Percentiles rank a stretch among this genome's conserved stretches.
phyloP scores from a whole-genome alignment of 306 rosid genomes.

The Trifolium fragiferum region DNA sequence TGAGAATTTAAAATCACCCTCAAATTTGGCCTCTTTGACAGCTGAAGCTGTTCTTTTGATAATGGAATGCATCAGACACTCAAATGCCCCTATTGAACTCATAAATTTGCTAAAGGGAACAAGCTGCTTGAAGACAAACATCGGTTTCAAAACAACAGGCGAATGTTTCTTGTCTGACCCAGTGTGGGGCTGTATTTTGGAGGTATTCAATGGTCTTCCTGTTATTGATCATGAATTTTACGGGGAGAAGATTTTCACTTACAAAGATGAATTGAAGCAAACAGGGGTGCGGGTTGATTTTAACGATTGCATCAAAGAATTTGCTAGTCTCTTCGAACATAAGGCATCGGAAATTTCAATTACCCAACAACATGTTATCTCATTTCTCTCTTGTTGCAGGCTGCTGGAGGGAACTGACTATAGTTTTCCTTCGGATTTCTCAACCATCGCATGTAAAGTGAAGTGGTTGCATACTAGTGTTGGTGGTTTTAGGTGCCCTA shows the following conservation, averaged over 20 bases:
- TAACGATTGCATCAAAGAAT: slow-evolving; percentile 48
- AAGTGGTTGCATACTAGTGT: slow-evolving; percentile 68
- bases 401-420: slow-evolving; percentile 31
- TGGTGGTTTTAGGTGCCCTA: slow-evolving; percentile 55
- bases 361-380: slow-evolving; percentile 45
- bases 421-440: slow-evolving; percentile 45
- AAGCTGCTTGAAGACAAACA: slow-evolving; percentile 62
- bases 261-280: slow-evolving; percentile 47
- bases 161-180: slow-evolving; percentile 61
- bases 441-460: slow-evolving; percentile 7
- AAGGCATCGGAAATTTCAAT: slow-evolving; percentile 44
- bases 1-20: slow-evolving; percentile 57
- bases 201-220: slow-evolving; percentile 59
- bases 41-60: slow-evolving; percentile 55
- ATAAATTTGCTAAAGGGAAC: slow-evolving; percentile 33
- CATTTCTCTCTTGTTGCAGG: slow-evolving; percentile 61
- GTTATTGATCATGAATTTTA: slow-evolving; percentile 59
- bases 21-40: slow-evolving; percentile 43
- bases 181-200: slow-evolving; percentile 68
- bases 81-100: slow-evolving; percentile 23
- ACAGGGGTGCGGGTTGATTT: slow-evolving; percentile 65
- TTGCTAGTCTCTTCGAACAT: slow-evolving; percentile 50
- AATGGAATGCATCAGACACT: slow-evolving; percentile 43
- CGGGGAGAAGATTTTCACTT: slow-evolving; percentile 40
- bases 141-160: slow-evolving; percentile 58